Evolutionary conservation across 164 flowering plant genomes (phyloP).

Genomic region (Tetracentron sinense): DNA sequence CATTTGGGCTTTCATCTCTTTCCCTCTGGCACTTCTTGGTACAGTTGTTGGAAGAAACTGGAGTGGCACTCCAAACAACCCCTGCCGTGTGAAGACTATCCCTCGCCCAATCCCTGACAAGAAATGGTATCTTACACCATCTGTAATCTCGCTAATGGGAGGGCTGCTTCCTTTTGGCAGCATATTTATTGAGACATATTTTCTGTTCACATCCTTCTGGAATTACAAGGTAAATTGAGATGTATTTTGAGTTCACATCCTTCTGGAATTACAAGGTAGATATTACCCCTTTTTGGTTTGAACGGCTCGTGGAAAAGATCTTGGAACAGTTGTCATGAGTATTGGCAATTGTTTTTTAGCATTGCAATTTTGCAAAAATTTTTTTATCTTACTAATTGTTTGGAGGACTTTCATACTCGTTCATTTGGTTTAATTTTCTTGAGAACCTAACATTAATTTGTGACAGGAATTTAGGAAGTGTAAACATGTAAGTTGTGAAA

Average conservation of each 20-base stretch:
- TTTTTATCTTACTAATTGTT: too few relatives aligned
- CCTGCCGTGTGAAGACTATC: conserved; percentile 98
- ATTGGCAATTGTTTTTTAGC: not conserved
- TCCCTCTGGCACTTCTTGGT: conserved; percentile 95
- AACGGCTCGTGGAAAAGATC: not conserved
- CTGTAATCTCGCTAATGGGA: conserved; percentile 92
- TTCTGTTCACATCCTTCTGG: too few relatives aligned
- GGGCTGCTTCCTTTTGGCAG: conserved; percentile 98
- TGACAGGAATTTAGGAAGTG: too few relatives aligned
- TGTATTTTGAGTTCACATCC: conserved; percentile 98
- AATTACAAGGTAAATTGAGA: too few relatives aligned
- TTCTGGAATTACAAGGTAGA: conserved; percentile 99
- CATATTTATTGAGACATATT: conserved; percentile 97
- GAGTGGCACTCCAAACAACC: conserved; percentile 99
- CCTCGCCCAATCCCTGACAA: conserved; percentile 99
- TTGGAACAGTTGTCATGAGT: too few relatives aligned
- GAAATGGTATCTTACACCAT: conserved; percentile 98
- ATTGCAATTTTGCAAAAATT: too few relatives aligned
- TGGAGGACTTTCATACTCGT: too few relatives aligned
- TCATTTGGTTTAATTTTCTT: too few relatives aligned
- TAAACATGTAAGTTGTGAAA: too few relatives aligned
- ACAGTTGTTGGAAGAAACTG: conserved; percentile 98
- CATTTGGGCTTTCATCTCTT: conserved; percentile 96
- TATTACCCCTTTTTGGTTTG: not conserved
- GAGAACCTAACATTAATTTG: too few relatives aligned